A percentile compares a stretch with the other conserved stretches of the same genome.
phyloP scores from a whole-genome alignment of 129 eudicot genomes.

The Apium graveolens region DNA sequence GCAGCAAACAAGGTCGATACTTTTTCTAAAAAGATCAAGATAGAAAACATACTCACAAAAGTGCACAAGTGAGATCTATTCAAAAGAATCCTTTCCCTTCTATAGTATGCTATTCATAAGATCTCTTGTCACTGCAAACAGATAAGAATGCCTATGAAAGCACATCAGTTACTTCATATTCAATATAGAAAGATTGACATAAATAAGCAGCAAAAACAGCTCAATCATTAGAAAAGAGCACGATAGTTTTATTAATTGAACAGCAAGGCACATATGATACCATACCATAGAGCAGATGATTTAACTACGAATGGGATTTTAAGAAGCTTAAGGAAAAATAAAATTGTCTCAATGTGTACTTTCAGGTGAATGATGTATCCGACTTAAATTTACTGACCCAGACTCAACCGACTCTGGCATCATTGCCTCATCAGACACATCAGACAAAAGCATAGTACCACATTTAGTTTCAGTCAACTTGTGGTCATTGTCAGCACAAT shows the following conservation, averaged over 20 bases:
- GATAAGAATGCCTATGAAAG: neutral
- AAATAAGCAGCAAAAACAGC: neutral
- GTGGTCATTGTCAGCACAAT: slow-evolving; percentile 16
- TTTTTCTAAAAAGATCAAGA: neutral
- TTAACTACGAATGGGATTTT: slow-evolving; percentile 25
- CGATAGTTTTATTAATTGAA: slow-evolving; percentile 40
- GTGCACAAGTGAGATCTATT: neutral
- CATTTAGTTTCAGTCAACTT: slow-evolving; percentile 30
- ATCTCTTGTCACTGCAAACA: slow-evolving; percentile 1
- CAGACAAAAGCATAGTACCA: slow-evolving; percentile 36
- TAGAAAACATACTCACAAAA: slow-evolving; percentile 8
- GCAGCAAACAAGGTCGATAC: neutral
- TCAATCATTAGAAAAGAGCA: neutral
- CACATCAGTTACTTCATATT: neutral
- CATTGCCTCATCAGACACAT: slow-evolving; percentile 47
- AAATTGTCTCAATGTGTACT: slow-evolving; percentile 90
- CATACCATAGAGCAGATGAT: slow-evolving; percentile 3
- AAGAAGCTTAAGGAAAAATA: slow-evolving; percentile 29
- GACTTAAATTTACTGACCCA: slow-evolving; percentile 70
- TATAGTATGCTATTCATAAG: neutral
- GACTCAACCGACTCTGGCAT: slow-evolving; percentile 61
- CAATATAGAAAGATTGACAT: neutral
- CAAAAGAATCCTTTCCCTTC: neutral
- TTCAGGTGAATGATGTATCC: slow-evolving; percentile 97
- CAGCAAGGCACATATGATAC: slow-evolving; percentile 21